Evolutionary conservation across 2,329 filamentous ascomycete species (phyloP).

Genomic region (Cryphonectria parasitica): DNA sequence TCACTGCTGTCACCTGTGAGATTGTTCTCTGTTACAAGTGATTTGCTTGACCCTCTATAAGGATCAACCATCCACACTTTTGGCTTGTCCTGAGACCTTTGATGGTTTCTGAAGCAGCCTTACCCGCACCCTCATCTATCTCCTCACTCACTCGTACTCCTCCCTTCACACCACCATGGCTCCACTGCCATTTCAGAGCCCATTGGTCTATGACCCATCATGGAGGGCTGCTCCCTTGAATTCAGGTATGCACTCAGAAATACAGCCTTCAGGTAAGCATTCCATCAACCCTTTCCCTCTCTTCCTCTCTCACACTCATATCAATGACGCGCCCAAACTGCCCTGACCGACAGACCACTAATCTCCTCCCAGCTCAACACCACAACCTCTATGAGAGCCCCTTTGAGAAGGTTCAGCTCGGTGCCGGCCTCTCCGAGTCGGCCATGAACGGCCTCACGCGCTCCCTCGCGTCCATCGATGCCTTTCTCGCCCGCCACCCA

Average conservation of each 20-base stretch:
- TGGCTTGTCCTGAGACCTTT: neutral
- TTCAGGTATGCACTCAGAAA: neutral
- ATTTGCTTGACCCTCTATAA: neutral
- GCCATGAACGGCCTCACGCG: neutral
- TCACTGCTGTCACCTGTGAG: neutral
- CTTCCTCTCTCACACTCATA: too few relatives aligned
- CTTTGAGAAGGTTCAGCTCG: neutral
- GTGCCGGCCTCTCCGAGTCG: neutral
- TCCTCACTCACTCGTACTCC: neutral
- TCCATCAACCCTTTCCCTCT: too few relatives aligned
- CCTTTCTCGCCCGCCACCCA: neutral
- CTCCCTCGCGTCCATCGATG: neutral
- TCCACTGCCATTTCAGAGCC: conserved; percentile 6
- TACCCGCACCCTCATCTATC: neutral
- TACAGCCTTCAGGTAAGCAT: neutral
- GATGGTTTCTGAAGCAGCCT: neutral
- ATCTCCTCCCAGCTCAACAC: neutral
- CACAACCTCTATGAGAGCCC: conserved; percentile 2
- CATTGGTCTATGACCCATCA: neutral
- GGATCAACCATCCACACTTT: neutral
- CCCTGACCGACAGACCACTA: neutral
- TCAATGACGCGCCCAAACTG: too few relatives aligned
- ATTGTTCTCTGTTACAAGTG: neutral
- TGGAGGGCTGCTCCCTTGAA: neutral
- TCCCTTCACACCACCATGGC: neutral